Conservation (phyloP, 257 asterid species). For the Perilla frutescens region DNA sequence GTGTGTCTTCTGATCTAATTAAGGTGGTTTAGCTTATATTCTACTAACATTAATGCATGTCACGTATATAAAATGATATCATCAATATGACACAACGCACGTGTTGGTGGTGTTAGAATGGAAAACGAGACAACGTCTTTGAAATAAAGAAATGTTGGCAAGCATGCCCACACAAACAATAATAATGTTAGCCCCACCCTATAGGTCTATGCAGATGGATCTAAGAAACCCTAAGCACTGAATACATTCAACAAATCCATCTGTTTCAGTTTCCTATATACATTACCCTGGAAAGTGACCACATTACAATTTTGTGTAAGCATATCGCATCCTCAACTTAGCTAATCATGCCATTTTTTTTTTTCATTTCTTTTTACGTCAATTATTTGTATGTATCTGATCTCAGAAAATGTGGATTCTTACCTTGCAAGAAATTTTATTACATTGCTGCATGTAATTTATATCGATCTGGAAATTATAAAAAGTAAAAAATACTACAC, state of each 20-base stretch:
- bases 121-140: neutral
- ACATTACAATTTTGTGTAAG: neutral
- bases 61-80: neutral
- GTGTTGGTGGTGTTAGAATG: neutral
- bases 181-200: conserved; percentile 37
- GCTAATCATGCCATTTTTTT: neutral
- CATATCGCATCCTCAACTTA: neutral
- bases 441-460: too few relatives aligned
- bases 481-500: too few relatives aligned
- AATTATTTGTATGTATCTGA: conserved; percentile 11
- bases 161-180: neutral
- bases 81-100: neutral
- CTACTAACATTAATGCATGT: too few relatives aligned
- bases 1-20: neutral
- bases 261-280: conserved; percentile 31
- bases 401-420: neutral
- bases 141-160: neutral
- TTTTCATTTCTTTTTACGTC: neutral
- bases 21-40: neutral
- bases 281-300: conserved; percentile 33
- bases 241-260: conserved; percentile 22
- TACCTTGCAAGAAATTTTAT: neutral
- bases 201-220: conserved; percentile 49
- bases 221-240: conserved; percentile 35
- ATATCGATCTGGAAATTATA: too few relatives aligned